Evolutionary conservation across 352 stramenopile species (phyloP).

Genomic region (Globisporangium paroecandrum): DNA sequence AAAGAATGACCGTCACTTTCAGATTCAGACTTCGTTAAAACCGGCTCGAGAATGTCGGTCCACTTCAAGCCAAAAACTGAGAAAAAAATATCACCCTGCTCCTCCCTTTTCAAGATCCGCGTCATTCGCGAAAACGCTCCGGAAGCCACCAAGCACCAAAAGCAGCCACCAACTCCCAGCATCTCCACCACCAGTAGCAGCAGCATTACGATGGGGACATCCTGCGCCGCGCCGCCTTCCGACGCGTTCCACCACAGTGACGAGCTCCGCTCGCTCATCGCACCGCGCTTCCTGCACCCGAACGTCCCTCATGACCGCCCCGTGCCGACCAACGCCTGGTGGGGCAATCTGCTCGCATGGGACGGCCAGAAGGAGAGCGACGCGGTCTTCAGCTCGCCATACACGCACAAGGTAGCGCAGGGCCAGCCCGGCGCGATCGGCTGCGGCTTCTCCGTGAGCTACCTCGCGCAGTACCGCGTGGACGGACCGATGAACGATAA

Average conservation of each 20-base stretch:
- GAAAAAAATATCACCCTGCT: neutral
- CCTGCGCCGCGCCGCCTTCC: conserved; percentile 25
- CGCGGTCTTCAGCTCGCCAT: conserved; percentile 67
- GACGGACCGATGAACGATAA: conserved; percentile 76
- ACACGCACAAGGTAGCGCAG: conserved; percentile 57
- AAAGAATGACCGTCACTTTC: no score
- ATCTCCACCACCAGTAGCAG: neutral
- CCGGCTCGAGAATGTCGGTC: no score
- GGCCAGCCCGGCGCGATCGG: conserved; percentile 30
- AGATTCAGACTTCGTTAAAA: no score
- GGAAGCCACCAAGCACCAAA: neutral
- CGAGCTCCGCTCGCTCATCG: conserved; percentile 47
- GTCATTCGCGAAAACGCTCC: neutral
- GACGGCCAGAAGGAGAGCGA: conserved; percentile 54
- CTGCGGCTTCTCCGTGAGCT: conserved; percentile 56
- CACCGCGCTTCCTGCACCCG: conserved; percentile 38
- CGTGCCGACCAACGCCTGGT: conserved; percentile 82
- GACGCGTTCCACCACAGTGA: conserved; percentile 45
- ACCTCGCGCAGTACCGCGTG: conserved; percentile 68
- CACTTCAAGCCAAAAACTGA: no score
- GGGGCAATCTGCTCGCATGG: conserved; percentile 78
- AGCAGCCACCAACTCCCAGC: neutral
- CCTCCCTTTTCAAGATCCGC: neutral
- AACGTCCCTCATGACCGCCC: conserved; percentile 23
- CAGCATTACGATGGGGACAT: conserved; percentile 14